These are phyloP conservation scores for Vitellaria paradoxa DNA, from an alignment of 179 eudicot species.

Conservation along the genomic window DNA sequence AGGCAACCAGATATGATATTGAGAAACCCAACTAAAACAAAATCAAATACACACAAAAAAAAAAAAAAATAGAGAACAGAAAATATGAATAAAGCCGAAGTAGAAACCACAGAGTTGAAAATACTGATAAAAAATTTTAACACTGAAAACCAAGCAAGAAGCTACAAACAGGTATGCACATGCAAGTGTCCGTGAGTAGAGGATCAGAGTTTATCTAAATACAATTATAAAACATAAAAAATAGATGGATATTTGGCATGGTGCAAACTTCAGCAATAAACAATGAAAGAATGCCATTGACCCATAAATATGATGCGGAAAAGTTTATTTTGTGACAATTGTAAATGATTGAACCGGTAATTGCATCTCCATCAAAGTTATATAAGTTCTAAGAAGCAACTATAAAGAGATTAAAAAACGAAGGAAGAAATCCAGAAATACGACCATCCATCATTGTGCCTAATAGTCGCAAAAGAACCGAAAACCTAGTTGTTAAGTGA, in stretches of 20 bases:
- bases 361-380: not conserved
- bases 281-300: not conserved
- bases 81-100: not conserved
- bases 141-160: not conserved
- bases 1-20: not conserved
- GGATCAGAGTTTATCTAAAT: not conserved
- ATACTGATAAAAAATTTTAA: not conserved
- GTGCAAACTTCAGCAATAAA: not conserved
- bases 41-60: not conserved
- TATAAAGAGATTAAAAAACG: not conserved
- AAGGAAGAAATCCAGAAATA: not conserved
- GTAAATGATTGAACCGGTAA: not conserved
- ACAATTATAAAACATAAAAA: too few species aligned
- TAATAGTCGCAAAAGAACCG: not conserved
- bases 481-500: too few species aligned
- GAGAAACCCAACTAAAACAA: not conserved
- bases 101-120: not conserved
- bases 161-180: not conserved
- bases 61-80: not conserved
- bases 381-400: not conserved
- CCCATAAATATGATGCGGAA: not conserved
- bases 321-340: not conserved
- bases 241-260: not conserved
- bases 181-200: not conserved
- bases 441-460: not conserved